Base-by-base conservation (phyloP, 768 basidiomycete species). In the Collybia sordida region DNA sequence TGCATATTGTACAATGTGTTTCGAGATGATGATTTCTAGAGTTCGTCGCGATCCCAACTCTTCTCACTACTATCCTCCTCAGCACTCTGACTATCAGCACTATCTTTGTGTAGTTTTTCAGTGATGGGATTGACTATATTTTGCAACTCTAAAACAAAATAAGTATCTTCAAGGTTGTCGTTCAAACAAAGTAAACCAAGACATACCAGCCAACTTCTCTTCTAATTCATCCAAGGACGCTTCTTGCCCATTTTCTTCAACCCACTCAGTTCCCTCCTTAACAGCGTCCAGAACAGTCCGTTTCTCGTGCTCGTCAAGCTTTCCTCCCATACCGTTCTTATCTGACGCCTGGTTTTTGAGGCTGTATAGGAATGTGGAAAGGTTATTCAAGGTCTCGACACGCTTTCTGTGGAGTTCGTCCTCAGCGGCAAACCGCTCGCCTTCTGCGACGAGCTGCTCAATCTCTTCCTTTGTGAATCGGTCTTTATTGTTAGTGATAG, bases 211-310 rank as follows among this genome's bases (percentile, higher is more conserved):
- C 54, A 89, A 68, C 71, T 89, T 88, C 71, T 92, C 90, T 65
- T 93, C 90, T 40, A 90, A 68, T 45, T 90, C 88, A 52, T 89
- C 88, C 31, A 84, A 77, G 22, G 73, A 72, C 3, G 91, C 92
- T 12, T 67, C 68, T 40, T 76, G 68, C 9, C 81, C 79, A 60
- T 85, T 72, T 53, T 83, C 77, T 15, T 94, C 91, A 48, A 91
- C 72, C 90, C 91, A 94, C 42, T 86, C 82, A 24, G 74, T 73
- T 42, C 78, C 80, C 55, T 90, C 88, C 70, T 85, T 83, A 64
- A 92, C 66, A 36, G 78, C 71, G 3, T 76, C 79, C 42, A 80
- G 67, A 43, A 93, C 69, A n/a, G 72, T 74, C 64, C 74, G 73
- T 71, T 80, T 83, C 66, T 87, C 85, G 0, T 74, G 71, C 14